Base-by-base conservation (phyloP, 129 eudicot species). In the Helianthus tuberosus region DNA sequence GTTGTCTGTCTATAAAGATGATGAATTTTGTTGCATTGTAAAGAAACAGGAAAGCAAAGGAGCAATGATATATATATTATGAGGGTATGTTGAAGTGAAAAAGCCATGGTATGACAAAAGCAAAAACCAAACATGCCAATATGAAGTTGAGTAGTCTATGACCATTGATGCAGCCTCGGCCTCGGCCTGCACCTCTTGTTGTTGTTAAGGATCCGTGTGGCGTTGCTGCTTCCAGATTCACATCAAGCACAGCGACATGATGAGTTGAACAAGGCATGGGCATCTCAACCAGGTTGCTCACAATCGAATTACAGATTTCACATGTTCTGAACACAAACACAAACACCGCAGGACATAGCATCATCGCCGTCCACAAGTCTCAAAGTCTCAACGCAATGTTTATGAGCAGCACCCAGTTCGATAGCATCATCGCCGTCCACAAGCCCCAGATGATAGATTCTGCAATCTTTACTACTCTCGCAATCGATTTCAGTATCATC, bases 101-200 rank as follows among this genome's bases (percentile, higher is more conserved):
- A 51, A 90, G 96, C 96, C 96, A 90, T 17, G 96, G 87, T 74
- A 90, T 87, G 53, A 90, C 89, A 70, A 90, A 90, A 5, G 96
- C 96, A 62, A 90, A 87, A 52, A 90, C 93, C 96, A 87, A 85
- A 66, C 91, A 90, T 5, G 93, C 96, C 36, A 90, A 85, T 15
- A 90, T 87, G 79, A 90, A 85, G 65, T 90, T 90, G 49, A 85
- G 50, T 60, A 90, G 77, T 1, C 96, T 87, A 51, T 89, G 96
- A 36, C 96, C 96, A 54, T 90, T 85, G 17, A 87, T 70, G 81
- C 96, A 90, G 5, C 32, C 23, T 55, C 5, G 23, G 23, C 23
- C 23, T 2, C 77, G 5, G 0, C 55, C 20, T 13, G 6, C 6
- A 5, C 32, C 23, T 55, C 13, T 2, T 17, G 35, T 8, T 54